Percentiles rank a stretch among this genome's conserved stretches.
Evolutionary conservation across 2,329 filamentous ascomycete genomes (phyloP).

Genomic region (Volutella citrinella): DNA sequence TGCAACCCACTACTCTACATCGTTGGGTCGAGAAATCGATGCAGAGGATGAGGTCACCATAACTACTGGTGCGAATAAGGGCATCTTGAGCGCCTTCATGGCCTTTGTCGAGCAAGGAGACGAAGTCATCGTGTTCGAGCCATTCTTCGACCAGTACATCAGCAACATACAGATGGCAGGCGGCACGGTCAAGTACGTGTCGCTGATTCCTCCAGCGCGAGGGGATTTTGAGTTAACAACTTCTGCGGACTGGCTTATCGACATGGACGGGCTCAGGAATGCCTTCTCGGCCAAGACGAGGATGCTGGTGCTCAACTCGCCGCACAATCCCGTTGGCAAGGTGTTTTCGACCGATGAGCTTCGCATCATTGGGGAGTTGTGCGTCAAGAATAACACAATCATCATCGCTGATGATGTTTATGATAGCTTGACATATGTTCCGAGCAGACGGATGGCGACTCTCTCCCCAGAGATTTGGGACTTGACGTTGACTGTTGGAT

Average conservation of each 20-base stretch:
- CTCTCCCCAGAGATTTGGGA: slow-evolving; percentile 83
- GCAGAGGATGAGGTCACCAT: slow-evolving; percentile 90
- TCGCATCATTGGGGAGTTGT: slow-evolving; percentile 76
- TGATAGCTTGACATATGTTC: slow-evolving; percentile 87
- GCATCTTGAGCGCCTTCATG: slow-evolving; percentile 96
- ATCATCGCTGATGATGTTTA: slow-evolving; percentile 91
- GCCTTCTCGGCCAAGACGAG: slow-evolving; percentile 81
- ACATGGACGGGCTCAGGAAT: slow-evolving; percentile 74
- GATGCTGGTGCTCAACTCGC: slow-evolving; percentile 87
- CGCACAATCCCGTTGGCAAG: slow-evolving; percentile 91
- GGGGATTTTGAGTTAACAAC: slow-evolving; percentile 75
- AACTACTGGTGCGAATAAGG: slow-evolving; percentile 84
- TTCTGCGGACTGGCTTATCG: slow-evolving; percentile 79
- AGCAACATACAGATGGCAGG: slow-evolving; percentile 97
- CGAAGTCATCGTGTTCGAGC: slow-evolving; percentile 95
- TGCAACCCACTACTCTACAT: slow-evolving; percentile 82
- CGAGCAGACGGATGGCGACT: slow-evolving; percentile 85
- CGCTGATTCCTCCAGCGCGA: slow-evolving; percentile 80
- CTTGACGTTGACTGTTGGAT: slow-evolving; percentile 86
- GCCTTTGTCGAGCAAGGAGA: slow-evolving; percentile 88
- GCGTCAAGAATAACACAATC: slow-evolving; percentile 86
- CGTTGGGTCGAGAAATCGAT: slow-evolving; percentile 75
- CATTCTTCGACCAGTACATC: slow-evolving; percentile 97
- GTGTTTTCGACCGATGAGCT: slow-evolving; percentile 83
- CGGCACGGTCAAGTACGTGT: slow-evolving; percentile 87